Conservation (phyloP, 2,329 filamentous ascomycete genomes). For the Phialophora chinensis region DNA sequence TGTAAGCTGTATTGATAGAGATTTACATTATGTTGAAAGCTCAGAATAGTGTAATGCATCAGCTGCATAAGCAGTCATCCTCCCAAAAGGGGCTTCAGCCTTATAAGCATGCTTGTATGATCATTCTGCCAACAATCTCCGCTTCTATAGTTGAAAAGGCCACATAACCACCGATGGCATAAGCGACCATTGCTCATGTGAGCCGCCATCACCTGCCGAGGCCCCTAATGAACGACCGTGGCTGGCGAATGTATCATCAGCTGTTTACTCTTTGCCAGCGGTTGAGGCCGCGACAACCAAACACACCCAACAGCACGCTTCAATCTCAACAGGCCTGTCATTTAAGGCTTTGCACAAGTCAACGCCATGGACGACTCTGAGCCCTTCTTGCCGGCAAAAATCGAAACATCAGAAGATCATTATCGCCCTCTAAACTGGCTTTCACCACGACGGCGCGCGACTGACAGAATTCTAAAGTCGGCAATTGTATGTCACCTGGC, state of each 20-base stretch:
- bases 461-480: constrained; percentile 8
- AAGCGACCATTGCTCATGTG: background rate
- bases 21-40: no score
- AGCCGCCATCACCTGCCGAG: background rate
- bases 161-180: background rate
- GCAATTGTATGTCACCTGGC: constrained; percentile 7
- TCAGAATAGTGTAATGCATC: no score
- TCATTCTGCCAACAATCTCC: background rate
- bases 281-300: background rate
- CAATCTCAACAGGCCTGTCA: background rate
- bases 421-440: constrained; percentile 1
- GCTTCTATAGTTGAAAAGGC: background rate
- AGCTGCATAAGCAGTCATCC: background rate
- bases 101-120: background rate
- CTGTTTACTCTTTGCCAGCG: background rate
- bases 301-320: background rate
- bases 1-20: background rate
- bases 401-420: background rate
- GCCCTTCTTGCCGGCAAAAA: constrained; percentile 11
- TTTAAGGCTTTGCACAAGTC: background rate
- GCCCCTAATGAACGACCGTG: background rate
- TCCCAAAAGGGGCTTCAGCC: background rate
- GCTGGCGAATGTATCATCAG: background rate
- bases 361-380: constrained; percentile 9
- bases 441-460: constrained; percentile 1